Evolutionary conservation across 306 rosid genomes (phyloP).

Genomic region (Mimosa pudica): DNA sequence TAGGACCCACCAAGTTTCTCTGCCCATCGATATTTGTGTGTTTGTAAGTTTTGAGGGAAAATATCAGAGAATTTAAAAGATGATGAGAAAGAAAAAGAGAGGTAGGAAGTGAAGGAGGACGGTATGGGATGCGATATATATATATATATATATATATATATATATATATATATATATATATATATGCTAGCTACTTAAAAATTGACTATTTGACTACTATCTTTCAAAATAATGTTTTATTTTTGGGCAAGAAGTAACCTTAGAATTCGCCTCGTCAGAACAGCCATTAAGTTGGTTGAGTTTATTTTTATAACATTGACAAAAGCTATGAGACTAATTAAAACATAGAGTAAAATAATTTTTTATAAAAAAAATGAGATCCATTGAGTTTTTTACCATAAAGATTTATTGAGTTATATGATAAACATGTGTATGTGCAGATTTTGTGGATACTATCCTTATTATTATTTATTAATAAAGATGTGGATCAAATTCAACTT

Average conservation of each 20-base stretch:
- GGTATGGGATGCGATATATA: constrained; percentile 6
- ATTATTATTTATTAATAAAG: constrained; percentile 16
- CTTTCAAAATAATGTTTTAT: not conserved
- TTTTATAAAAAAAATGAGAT: not conserved
- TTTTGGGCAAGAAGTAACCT: not conserved
- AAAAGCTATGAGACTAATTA: not conserved
- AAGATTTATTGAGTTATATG: not conserved
- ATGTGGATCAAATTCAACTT: constrained; percentile 32
- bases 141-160: too few relatives aligned
- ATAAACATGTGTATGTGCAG: not conserved
- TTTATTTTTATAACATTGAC: not conserved
- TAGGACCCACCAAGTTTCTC: constrained; percentile 7
- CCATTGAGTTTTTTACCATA: too few relatives aligned
- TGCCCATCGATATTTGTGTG: constrained; percentile 36
- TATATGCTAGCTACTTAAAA: not conserved
- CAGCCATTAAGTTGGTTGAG: not conserved
- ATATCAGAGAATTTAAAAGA: not conserved
- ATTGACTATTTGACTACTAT: not conserved
- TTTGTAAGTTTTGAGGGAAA: constrained; percentile 20
- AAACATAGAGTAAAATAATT: not conserved
- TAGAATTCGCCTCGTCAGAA: not conserved
- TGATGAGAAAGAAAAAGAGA: constrained; percentile 20
- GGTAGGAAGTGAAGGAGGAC: constrained; percentile 28
- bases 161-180: not conserved
- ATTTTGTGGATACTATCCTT: not conserved